phyloP scores from a whole-genome alignment of 495 filamentous ascomycete species.

The Friedmanniomyces endolithicus region DNA sequence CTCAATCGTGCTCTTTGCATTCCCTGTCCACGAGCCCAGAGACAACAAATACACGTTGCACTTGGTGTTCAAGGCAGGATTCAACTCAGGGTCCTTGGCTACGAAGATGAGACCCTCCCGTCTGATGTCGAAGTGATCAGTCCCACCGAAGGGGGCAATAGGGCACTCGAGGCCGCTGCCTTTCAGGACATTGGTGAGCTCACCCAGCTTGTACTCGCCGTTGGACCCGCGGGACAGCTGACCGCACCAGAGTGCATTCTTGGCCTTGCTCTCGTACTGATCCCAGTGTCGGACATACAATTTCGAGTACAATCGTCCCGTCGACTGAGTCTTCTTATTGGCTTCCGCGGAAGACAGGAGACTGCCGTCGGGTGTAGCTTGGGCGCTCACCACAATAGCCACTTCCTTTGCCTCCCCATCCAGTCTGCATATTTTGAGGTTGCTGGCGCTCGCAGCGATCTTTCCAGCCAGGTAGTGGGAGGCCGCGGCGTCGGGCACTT shows the following conservation, averaged over 20 bases:
- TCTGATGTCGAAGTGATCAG: conserved; percentile 47
- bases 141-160: conserved; percentile 48
- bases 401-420: conserved; percentile 42
- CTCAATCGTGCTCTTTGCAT: conserved; percentile 17
- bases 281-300: conserved; percentile 56
- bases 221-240: conserved; percentile 6
- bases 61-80: conserved; percentile 71
- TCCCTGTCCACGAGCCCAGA: conserved; percentile 41
- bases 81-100: conserved; percentile 66
- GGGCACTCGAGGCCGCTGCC: conserved; percentile 48
- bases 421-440: conserved; percentile 56
- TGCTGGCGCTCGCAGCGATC: conserved; percentile 56
- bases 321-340: conserved; percentile 37
- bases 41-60: conserved; percentile 63
- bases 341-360: conserved; percentile 45
- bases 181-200: conserved; percentile 47
- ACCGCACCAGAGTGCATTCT: conserved; percentile 52
- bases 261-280: conserved; percentile 24
- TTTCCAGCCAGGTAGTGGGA: conserved; percentile 44
- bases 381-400: conserved; percentile 56
- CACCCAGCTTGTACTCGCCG: conserved; percentile 34
- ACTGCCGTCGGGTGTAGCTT: conserved; percentile 43
- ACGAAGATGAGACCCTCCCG: conserved; percentile 59
- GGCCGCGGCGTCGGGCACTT: not conserved
- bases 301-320: conserved; percentile 42